phyloP scores from a whole-genome alignment of 139 green algal species.

The Coccomyxa sp. region DNA sequence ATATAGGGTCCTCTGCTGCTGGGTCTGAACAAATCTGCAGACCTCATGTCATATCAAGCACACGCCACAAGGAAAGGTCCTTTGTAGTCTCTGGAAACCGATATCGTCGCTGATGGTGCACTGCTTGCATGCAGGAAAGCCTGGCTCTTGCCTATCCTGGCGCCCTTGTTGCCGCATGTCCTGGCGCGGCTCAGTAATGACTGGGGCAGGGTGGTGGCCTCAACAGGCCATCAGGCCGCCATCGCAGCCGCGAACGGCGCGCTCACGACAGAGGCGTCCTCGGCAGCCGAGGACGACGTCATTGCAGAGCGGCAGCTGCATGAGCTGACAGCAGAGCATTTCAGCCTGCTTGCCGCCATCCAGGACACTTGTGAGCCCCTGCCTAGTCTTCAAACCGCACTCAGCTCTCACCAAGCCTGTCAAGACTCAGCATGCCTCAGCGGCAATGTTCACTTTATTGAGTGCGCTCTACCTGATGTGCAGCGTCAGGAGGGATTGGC shows the following conservation, averaged over 20 bases:
- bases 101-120: too few species aligned
- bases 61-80: too few species aligned
- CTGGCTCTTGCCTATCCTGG: constrained; percentile 40
- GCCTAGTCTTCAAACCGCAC: background rate
- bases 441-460: background rate
- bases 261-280: background rate
- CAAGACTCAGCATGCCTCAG: background rate
- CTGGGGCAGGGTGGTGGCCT: constrained; percentile 28
- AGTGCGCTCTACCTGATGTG: background rate
- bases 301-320: constrained; percentile 55
- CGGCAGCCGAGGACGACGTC: constrained; percentile 51
- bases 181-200: constrained; percentile 24
- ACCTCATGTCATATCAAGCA: too few species aligned
- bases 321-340: constrained; percentile 66
- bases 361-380: background rate
- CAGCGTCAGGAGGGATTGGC: background rate
- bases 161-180: constrained; percentile 48
- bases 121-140: constrained; percentile 6
- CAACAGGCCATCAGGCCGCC: background rate
- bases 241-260: background rate
- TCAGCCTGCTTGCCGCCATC: constrained; percentile 40
- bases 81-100: too few species aligned
- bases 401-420: background rate
- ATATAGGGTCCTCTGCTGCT: background rate
- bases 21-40: too few species aligned